These are phyloP conservation scores for Neofusicoccum cordaticola DNA, from an alignment of 2,329 filamentous ascomycete species.

Conservation along the genomic window DNA sequence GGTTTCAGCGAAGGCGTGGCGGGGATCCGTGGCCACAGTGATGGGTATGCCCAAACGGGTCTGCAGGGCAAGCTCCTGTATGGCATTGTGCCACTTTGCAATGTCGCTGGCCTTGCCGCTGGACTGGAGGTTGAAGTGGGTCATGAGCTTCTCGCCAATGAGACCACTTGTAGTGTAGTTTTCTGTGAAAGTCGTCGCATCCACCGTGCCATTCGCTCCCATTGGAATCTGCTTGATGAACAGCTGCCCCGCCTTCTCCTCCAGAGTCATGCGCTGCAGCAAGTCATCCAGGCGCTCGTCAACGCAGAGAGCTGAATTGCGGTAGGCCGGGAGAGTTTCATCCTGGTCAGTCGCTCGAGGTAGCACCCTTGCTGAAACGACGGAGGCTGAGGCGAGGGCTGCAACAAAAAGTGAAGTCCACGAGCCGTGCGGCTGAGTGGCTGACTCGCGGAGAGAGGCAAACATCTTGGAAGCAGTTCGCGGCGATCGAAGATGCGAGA, in stretches of 20 bases:
- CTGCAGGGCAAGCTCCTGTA: conserved; percentile 44
- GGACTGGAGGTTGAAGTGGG: conserved; percentile 47
- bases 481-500: background rate
- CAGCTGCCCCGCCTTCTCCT: conserved; percentile 50
- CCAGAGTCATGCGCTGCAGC: conserved; percentile 45
- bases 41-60: conserved; percentile 51
- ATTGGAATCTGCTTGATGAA: conserved; percentile 41
- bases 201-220: conserved; percentile 34
- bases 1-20: conserved; percentile 46
- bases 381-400: background rate
- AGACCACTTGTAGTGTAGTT: conserved; percentile 20
- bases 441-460: too few species aligned
- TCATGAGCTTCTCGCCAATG: conserved; percentile 37
- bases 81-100: conserved; percentile 41
- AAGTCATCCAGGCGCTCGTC: conserved; percentile 50
- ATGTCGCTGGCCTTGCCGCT: conserved; percentile 43
- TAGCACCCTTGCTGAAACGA: background rate
- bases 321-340: conserved; percentile 29
- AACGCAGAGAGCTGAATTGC: conserved; percentile 39
- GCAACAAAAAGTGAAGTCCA: background rate
- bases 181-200: conserved; percentile 27
- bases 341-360: background rate
- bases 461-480: background rate
- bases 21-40: conserved; percentile 49
- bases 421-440: background rate